A percentile compares a stretch with the other conserved stretches of the same genome.
Conservation (phyloP, 2,329 filamentous ascomycete species). For the Ascochyta viciae-villosae region DNA sequence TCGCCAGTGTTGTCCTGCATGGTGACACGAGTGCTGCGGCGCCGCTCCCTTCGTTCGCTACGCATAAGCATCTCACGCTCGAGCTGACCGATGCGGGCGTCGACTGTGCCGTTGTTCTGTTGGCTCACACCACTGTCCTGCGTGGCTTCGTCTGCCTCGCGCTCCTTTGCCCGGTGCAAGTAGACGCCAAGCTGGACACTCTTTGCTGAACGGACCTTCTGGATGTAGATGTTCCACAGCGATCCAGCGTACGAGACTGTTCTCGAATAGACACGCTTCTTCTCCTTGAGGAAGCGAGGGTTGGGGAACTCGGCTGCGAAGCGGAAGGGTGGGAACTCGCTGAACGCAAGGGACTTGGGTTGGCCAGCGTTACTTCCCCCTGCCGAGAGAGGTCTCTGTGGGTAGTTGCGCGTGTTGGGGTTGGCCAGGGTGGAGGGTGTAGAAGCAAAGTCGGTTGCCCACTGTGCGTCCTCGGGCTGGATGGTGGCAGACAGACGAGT, state of each 20-base stretch:
- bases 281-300: constrained; percentile 63
- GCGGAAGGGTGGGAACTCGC: constrained; percentile 64
- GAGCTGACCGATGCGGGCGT: constrained; percentile 61
- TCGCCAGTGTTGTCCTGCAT: constrained; percentile 35
- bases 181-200: constrained; percentile 66
- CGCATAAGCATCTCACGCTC: constrained; percentile 61
- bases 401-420: constrained; percentile 41
- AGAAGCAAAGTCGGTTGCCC: constrained; percentile 62
- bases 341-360: constrained; percentile 55
- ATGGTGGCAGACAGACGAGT: constrained; percentile 59
- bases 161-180: constrained; percentile 64
- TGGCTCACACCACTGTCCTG: constrained; percentile 49
- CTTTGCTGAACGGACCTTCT: constrained; percentile 63
- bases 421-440: constrained; percentile 52
- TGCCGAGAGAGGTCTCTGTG: constrained; percentile 43
- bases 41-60: constrained; percentile 45
- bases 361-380: constrained; percentile 46
- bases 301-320: constrained; percentile 66
- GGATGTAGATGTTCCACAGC: constrained; percentile 69
- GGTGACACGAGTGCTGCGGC: constrained; percentile 33
- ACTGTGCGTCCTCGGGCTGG: constrained; percentile 62
- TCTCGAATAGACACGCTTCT: constrained; percentile 64
- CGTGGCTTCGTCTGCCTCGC: constrained; percentile 56
- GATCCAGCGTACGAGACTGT: constrained; percentile 67
- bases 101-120: constrained; percentile 54